phyloP scores from a whole-genome alignment of 148 eudicot species.

The Suaeda aralocaspica region DNA sequence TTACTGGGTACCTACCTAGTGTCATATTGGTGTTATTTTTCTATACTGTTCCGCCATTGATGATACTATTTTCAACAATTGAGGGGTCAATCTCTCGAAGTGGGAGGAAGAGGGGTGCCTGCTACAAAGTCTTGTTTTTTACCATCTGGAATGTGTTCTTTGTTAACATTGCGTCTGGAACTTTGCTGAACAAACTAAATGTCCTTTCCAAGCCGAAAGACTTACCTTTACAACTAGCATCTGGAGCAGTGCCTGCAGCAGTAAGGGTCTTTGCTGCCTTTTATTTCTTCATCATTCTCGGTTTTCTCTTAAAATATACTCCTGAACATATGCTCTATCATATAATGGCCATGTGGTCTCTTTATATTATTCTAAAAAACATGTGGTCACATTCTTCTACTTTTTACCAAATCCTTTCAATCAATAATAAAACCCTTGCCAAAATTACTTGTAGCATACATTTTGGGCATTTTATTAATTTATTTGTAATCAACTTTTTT shows the following conservation, averaged over 20 bases:
- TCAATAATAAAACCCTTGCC: too few relatives aligned
- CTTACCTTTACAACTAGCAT: conserved; percentile 60
- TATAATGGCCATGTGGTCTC: not conserved
- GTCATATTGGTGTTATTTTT: conserved; percentile 67
- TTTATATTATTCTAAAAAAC: too few relatives aligned
- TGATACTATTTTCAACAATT: conserved; percentile 76
- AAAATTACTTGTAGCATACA: too few relatives aligned
- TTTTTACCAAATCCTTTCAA: too few relatives aligned
- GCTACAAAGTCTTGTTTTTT: conserved; percentile 70
- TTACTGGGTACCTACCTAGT: conserved; percentile 92
- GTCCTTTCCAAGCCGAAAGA: conserved; percentile 41
- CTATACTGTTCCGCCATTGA: conserved; percentile 65
- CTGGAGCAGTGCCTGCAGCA: conserved; percentile 65
- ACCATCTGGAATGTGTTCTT: conserved; percentile 93
- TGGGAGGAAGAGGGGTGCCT: conserved; percentile 79
- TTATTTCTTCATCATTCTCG: not conserved
- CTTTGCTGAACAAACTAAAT: conserved; percentile 48
- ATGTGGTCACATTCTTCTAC: too few relatives aligned
- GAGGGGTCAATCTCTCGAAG: conserved; percentile 94
- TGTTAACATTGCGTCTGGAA: conserved; percentile 66
- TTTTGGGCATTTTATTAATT: too few relatives aligned
- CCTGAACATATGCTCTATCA: too few relatives aligned
- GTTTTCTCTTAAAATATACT: not conserved
- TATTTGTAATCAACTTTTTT: too few relatives aligned
- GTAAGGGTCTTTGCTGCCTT: conserved; percentile 33